Percentiles rank a stretch among this genome's conserved stretches.
Conservation (phyloP, 1,139 yeast genomes). For the Pneumocystis wakefieldiae region DNA sequence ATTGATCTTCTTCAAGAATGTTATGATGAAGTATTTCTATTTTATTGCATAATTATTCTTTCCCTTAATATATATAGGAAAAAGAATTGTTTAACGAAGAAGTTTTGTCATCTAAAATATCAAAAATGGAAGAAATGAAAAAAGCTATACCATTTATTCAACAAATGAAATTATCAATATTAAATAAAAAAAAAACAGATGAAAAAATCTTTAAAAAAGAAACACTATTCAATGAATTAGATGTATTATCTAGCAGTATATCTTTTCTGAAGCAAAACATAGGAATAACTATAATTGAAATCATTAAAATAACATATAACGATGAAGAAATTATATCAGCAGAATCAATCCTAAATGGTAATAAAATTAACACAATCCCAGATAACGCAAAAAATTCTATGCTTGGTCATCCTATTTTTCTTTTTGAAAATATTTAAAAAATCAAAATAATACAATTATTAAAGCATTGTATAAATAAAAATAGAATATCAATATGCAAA, state of each 20-base stretch:
- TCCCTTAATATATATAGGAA: slow-evolving; percentile 7
- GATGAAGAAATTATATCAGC: slow-evolving; percentile 26
- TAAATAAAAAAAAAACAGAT: slow-evolving; percentile 37
- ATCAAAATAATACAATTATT: not conserved
- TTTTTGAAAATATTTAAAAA: slow-evolving; percentile 38
- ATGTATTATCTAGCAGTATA: slow-evolving; percentile 42
- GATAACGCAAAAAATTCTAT: slow-evolving; percentile 70
- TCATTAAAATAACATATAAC: slow-evolving; percentile 51
- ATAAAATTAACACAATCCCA: slow-evolving; percentile 49
- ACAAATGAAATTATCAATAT: slow-evolving; percentile 40
- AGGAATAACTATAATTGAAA: slow-evolving; percentile 43
- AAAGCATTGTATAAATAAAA: not conserved
- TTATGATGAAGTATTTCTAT: slow-evolving; percentile 32
- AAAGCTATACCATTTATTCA: slow-evolving; percentile 96
- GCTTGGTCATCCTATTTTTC: slow-evolving; percentile 88
- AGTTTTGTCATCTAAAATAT: slow-evolving; percentile 14
- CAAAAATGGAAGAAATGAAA: slow-evolving; percentile 42
- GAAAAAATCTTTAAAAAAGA: slow-evolving; percentile 40
- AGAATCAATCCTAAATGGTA: slow-evolving; percentile 35
- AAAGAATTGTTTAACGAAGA: slow-evolving; percentile 8
- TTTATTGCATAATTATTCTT: not conserved
- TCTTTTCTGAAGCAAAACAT: slow-evolving; percentile 40
- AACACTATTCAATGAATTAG: slow-evolving; percentile 64
- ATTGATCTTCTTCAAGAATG: slow-evolving; percentile 70
- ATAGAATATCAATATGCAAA: not conserved